Evolutionary conservation across 108 stramenopile genomes (phyloP).

Genomic region (Skeletonema marinoi): DNA sequence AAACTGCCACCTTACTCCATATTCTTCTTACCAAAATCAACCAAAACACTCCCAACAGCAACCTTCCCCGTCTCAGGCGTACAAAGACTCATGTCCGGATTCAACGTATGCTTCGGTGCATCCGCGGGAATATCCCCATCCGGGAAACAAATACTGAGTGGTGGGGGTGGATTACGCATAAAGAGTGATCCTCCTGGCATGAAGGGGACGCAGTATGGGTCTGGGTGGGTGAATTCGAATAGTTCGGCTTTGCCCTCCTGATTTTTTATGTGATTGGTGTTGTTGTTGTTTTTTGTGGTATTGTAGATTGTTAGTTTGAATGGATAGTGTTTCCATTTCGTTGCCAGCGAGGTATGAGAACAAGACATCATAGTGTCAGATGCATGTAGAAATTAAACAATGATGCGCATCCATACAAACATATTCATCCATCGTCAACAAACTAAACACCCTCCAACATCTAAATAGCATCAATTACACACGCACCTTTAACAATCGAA

Average conservation of each 20-base stretch:
- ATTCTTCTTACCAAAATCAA: conserved; percentile 92
- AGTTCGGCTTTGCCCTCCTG: conserved; percentile 80
- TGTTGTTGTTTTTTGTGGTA: not conserved
- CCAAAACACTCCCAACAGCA: conserved; percentile 80
- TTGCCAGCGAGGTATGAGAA: not conserved
- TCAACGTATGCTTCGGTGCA: conserved; percentile 76
- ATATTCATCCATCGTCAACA: conserved; percentile 15
- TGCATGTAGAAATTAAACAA: not conserved
- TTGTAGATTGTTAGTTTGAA: conserved; percentile 7
- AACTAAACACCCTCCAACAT: not conserved
- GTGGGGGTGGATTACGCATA: conserved; percentile 97
- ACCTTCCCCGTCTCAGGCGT: conserved; percentile 78
- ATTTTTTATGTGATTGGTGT: not conserved
- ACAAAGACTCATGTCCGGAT: conserved; percentile 86
- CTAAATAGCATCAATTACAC: not conserved
- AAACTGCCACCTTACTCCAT: conserved; percentile 64
- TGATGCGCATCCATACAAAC: too few relatives aligned
- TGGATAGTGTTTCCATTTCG: not conserved
- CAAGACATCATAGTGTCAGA: not conserved
- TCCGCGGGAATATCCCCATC: conserved; percentile 88
- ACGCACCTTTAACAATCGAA: conserved; percentile 73
- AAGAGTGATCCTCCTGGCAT: conserved; percentile 98
- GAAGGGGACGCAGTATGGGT: conserved; percentile 88
- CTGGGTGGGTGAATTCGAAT: conserved; percentile 83
- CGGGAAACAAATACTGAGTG: conserved; percentile 92